Conservation (phyloP, 257 asterid genomes). For the Solanum etuberosum region DNA sequence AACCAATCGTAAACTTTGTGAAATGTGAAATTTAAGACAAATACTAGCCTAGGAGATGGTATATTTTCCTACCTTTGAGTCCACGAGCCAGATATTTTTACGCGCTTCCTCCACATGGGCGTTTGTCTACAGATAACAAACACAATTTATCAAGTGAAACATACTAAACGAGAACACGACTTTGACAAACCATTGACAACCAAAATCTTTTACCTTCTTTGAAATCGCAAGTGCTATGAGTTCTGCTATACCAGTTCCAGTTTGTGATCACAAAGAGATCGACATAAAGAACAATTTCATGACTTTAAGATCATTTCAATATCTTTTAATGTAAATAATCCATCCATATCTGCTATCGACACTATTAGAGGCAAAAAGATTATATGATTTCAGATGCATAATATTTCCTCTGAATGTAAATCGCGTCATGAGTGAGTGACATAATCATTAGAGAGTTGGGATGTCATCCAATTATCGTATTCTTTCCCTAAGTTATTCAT, state of each 20-base stretch:
- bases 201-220: slow-evolving; percentile 40
- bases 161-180: not conserved
- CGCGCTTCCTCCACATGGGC: slow-evolving; percentile 51
- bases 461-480: not conserved
- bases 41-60: not conserved
- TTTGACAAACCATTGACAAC: not conserved
- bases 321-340: too few relatives aligned
- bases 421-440: not conserved
- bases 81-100: slow-evolving; percentile 82
- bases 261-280: slow-evolving; percentile 35
- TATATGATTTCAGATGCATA: not conserved
- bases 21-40: not conserved
- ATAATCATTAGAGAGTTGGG: not conserved
- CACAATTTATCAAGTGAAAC: not conserved
- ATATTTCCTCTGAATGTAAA: not conserved
- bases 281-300: not conserved
- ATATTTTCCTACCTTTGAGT: slow-evolving; percentile 60
- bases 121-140: slow-evolving; percentile 26
- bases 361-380: not conserved
- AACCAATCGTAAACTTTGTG: not conserved
- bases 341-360: not conserved
- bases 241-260: slow-evolving; percentile 97
- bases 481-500: not conserved
- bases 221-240: slow-evolving; percentile 89
- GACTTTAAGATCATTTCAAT: not conserved